Evolutionary conservation across 2,329 filamentous ascomycete genomes (phyloP), one percentile per base, ranked within the genome.

Genomic region (Phoma sp.): DNA sequence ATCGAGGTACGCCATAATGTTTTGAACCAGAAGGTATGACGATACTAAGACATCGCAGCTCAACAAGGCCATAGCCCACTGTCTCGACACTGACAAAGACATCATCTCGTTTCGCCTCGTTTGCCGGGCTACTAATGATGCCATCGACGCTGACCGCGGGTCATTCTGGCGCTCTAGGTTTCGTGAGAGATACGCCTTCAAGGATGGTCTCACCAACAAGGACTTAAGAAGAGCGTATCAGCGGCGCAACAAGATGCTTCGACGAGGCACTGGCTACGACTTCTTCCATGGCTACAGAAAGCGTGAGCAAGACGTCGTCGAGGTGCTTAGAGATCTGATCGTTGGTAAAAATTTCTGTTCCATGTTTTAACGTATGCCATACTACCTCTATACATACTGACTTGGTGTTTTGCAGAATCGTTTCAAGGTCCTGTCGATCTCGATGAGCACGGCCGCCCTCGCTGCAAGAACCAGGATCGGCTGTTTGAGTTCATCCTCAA

Each of bases 111-210:
- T 78, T 61, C 66, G 72, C 6, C 50, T 62, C 1, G 59, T 77
- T 18, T 82, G 80, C 67, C 66, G 61, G 7, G 61, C 59, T 3
- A 76, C 77, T 0, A 64, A 70, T 30, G 48, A 71, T 57, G 74
- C 78, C 6, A 65, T 82, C 47, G 71, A 78, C 27, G 72, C 67
- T 4, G 73, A 77, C 37, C 60, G 71, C 8, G 51, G 60, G 23
- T 77, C 75, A 6, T 79, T 83, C 62, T 84, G 82, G 82, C 76
- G 78, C 32, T 58, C 64, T 33, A 73, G 70, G 14, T 84, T 80
- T 59, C 63, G 71, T 11, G 50, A 67, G 22, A 68, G 52, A 24
- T 84, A 77, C 58, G 81, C 82, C 29, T 52, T 60, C 43, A 57
- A 55, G 4, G 32, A 54, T 0, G 55, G 59, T 43, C 47, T 41